Conservation (phyloP, 805 yeast genomes). For the Saturnispora besseyi region DNA sequence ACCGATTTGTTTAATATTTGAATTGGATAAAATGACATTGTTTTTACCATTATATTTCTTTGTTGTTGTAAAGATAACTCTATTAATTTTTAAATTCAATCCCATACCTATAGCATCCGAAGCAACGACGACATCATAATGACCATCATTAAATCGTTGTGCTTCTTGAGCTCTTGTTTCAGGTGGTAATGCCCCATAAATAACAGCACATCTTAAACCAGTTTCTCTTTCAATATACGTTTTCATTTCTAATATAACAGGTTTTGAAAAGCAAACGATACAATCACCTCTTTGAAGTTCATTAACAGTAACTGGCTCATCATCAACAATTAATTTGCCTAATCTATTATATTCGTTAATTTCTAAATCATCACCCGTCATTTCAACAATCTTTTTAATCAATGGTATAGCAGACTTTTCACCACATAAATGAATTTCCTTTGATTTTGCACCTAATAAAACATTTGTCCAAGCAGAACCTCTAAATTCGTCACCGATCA, state of each 20-base stretch:
- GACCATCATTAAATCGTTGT: constrained; percentile 63
- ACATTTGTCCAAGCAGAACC: constrained; percentile 97
- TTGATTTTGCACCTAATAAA: constrained; percentile 74
- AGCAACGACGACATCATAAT: constrained; percentile 78
- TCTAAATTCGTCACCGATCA: constrained; percentile 71
- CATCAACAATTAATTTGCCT: constrained; percentile 57
- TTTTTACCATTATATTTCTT: constrained; percentile 62
- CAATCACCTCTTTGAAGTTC: constrained; percentile 71
- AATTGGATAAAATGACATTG: constrained; percentile 40
- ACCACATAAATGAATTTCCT: constrained; percentile 88
- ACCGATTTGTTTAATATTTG: constrained; percentile 83
- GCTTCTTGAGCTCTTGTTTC: constrained; percentile 89
- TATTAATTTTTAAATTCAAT: constrained; percentile 69
- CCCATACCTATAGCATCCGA: constrained; percentile 99
- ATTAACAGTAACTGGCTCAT: constrained; percentile 28
- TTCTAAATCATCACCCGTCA: constrained; percentile 77
- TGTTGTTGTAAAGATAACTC: constrained; percentile 66
- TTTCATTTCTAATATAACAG: constrained; percentile 59
- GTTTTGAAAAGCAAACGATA: constrained; percentile 76
- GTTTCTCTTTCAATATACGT: constrained; percentile 59
- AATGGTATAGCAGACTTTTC: constrained; percentile 77
- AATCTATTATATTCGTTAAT: constrained; percentile 65
- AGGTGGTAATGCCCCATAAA: constrained; percentile 94
- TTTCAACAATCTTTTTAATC: constrained; percentile 44
- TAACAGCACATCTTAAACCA: constrained; percentile 66